Evolutionary conservation across 805 yeast species (phyloP).

Genomic region (Candida adriatica): DNA sequence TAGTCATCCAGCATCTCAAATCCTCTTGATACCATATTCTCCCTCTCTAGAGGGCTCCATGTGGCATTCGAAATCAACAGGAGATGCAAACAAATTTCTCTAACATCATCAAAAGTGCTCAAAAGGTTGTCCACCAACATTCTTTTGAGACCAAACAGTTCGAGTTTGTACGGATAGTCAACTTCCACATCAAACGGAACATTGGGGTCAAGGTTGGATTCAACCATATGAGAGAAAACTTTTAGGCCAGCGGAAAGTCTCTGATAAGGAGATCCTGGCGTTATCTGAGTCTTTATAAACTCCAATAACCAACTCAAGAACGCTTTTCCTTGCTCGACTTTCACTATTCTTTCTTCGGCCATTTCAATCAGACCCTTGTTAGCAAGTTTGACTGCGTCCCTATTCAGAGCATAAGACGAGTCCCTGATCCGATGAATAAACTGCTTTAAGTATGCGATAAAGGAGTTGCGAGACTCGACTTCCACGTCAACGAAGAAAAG

Average conservation of each 20-base stretch:
- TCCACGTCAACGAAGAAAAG: constrained; percentile 57
- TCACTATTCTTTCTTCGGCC: constrained; percentile 24
- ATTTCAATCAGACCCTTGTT: constrained; percentile 33
- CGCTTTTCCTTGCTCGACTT: constrained; percentile 26
- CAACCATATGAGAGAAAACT: constrained; percentile 38
- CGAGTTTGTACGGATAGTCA: constrained; percentile 41
- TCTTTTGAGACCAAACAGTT: constrained; percentile 38
- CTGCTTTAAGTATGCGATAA: constrained; percentile 52
- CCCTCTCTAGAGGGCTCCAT: constrained; percentile 7
- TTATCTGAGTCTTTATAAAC: constrained; percentile 32
- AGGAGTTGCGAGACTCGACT: constrained; percentile 61
- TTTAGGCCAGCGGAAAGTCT: constrained; percentile 42
- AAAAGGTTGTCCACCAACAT: constrained; percentile 54
- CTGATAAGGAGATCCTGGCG: constrained; percentile 54
- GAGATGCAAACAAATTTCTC: constrained; percentile 44
- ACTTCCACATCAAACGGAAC: constrained; percentile 38
- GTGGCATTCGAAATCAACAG: constrained; percentile 26
- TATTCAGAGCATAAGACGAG: constrained; percentile 50
- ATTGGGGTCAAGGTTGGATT: constrained; percentile 49
- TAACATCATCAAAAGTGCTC: constrained; percentile 73
- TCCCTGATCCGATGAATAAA: constrained; percentile 63
- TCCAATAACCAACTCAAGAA: constrained; percentile 37
- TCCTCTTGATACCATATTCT: constrained; percentile 20
- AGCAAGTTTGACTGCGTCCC: constrained; percentile 41
- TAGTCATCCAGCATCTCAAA: constrained; percentile 35